Evolutionary conservation across 768 basidiomycete species (phyloP).

Genomic region (Suillus ampliporus): DNA sequence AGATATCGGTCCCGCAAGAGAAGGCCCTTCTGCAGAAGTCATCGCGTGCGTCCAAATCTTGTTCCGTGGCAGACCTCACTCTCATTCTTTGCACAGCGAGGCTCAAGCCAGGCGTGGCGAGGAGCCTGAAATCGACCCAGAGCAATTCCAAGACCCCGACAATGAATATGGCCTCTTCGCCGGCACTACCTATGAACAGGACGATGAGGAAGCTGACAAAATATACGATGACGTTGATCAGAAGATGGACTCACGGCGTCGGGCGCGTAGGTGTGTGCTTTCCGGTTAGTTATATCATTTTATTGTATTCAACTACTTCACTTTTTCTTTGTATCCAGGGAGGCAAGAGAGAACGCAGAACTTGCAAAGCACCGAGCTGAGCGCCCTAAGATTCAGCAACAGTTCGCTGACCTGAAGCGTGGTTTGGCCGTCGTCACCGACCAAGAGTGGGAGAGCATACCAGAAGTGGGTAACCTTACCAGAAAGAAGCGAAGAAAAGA

Average conservation of each 20-base stretch:
- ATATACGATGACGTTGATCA: constrained; percentile 94
- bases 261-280: constrained; percentile 72
- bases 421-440: constrained; percentile 87
- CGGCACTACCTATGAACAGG: constrained; percentile 94
- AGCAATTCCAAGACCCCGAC: constrained; percentile 95
- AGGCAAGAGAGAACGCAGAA: constrained; percentile 77
- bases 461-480: constrained; percentile 96
- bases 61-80: neutral
- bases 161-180: constrained; percentile 97
- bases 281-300: constrained; percentile 46
- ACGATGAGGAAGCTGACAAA: constrained; percentile 96
- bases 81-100: constrained; percentile 57
- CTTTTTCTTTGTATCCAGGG: constrained; percentile 48
- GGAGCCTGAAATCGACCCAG: constrained; percentile 86
- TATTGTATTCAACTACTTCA: constrained; percentile 34
- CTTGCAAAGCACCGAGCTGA: constrained; percentile 81
- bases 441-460: constrained; percentile 92
- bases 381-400: constrained; percentile 93
- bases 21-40: constrained; percentile 90
- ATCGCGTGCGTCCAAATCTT: constrained; percentile 67
- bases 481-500: constrained; percentile 88
- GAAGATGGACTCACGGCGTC: constrained; percentile 87
- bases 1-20: constrained; percentile 98
- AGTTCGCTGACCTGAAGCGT: constrained; percentile 94
- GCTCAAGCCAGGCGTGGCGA: constrained; percentile 88